These are phyloP conservation scores for Xylariaceae sp. DNA, from an alignment of 2,329 filamentous ascomycete species.

Conservation along the genomic window DNA sequence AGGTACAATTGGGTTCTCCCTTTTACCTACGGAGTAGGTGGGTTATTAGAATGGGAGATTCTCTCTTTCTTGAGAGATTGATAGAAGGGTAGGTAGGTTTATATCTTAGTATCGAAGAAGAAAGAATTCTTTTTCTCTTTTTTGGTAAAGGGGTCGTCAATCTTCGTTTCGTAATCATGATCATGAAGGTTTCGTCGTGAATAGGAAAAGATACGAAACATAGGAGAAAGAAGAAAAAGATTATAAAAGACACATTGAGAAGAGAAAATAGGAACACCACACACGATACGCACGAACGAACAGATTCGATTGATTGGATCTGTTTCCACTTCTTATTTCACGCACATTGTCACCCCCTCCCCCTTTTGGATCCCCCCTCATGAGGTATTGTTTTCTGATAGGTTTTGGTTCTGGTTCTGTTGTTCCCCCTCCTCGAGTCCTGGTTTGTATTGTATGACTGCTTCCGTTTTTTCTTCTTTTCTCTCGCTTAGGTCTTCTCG, in stretches of 20 bases:
- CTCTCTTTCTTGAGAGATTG: too few species aligned
- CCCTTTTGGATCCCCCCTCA: too few species aligned
- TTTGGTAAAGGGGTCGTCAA: background rate
- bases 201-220: background rate
- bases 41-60: too few species aligned
- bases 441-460: background rate
- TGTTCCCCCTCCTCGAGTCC: background rate
- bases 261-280: background rate
- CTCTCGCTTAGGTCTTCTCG: background rate
- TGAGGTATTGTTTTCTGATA: too few species aligned
- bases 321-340: background rate
- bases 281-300: too few species aligned
- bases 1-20: too few species aligned
- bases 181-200: background rate
- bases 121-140: background rate
- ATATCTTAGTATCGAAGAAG: background rate
- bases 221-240: background rate
- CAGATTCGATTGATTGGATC: background rate
- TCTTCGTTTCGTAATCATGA: slow-evolving; percentile 5
- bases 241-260: background rate
- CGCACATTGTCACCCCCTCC: too few species aligned
- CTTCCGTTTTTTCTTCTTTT: background rate
- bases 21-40: background rate
- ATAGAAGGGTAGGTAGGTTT: too few species aligned
- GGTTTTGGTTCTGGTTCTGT: background rate